These are phyloP conservation scores for Plasmodium chabaudi DNA, from an alignment of 169 alveolate genomes.

Conservation along the genomic window DNA sequence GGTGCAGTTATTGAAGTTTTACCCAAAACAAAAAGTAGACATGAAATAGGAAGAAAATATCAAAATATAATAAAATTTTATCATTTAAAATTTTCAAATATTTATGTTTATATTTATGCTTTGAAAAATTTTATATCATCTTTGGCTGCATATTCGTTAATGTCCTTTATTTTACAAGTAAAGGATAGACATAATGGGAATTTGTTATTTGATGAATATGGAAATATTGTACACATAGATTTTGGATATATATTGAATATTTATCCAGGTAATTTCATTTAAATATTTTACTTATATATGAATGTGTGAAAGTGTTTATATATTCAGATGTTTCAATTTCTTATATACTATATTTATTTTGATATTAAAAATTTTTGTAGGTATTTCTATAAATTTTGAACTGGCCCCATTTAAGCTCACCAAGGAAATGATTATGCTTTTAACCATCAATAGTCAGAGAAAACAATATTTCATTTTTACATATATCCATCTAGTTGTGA, in stretches of 20 bases:
- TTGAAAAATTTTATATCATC: slow-evolving; percentile 92
- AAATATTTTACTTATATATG: neutral
- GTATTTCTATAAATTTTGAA: slow-evolving; percentile 92
- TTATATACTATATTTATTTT: too few relatives aligned
- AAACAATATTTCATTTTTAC: slow-evolving; percentile 70
- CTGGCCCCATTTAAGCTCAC: slow-evolving; percentile 97
- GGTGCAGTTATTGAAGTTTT: slow-evolving; percentile 76
- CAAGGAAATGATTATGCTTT: slow-evolving; percentile 86
- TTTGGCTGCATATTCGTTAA: slow-evolving; percentile 97
- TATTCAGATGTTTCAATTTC: neutral
- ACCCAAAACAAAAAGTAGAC: slow-evolving; percentile 75
- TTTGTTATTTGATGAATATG: slow-evolving; percentile 93
- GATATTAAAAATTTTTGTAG: neutral
- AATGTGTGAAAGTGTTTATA: neutral
- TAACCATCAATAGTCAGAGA: slow-evolving; percentile 63
- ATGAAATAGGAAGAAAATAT: slow-evolving; percentile 70
- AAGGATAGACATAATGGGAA: slow-evolving; percentile 98
- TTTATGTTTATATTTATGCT: slow-evolving; percentile 78
- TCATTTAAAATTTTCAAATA: slow-evolving; percentile 55
- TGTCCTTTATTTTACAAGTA: slow-evolving; percentile 90
- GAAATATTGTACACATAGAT: slow-evolving; percentile 96
- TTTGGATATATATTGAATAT: slow-evolving; percentile 96
- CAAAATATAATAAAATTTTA: slow-evolving; percentile 52
- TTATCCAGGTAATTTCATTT: slow-evolving; percentile 93
- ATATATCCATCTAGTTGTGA: slow-evolving; percentile 68